Evolutionary conservation across 2,329 filamentous ascomycete genomes (phyloP).

Genomic region (Esteya vermicola): DNA sequence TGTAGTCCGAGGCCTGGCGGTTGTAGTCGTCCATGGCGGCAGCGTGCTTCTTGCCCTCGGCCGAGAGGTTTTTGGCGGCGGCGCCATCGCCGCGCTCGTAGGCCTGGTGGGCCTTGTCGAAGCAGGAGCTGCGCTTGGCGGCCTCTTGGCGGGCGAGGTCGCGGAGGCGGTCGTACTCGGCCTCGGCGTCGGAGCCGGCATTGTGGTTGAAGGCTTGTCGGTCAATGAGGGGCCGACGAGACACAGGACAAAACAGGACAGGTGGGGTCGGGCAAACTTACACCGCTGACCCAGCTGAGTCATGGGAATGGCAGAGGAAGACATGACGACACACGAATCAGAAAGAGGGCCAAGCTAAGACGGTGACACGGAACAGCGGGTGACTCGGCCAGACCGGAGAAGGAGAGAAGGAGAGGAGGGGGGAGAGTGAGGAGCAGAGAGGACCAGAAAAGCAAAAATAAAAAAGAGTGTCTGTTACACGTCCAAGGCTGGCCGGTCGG

Average conservation of each 20-base stretch:
- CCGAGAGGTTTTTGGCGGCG: constrained; percentile 66
- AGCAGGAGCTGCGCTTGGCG: constrained; percentile 62
- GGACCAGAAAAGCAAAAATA: too few relatives aligned
- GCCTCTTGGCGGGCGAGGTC: constrained; percentile 71
- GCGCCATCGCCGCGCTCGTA: constrained; percentile 75
- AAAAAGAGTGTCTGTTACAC: too few relatives aligned
- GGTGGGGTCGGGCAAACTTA: constrained; percentile 15
- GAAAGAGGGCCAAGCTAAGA: background rate
- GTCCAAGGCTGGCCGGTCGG: too few relatives aligned
- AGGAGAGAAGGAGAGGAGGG: too few relatives aligned
- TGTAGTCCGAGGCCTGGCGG: constrained; percentile 79
- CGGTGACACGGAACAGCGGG: too few relatives aligned
- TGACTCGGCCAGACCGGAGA: too few relatives aligned
- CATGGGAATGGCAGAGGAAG: constrained; percentile 21
- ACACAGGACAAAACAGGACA: background rate
- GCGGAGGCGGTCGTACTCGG: constrained; percentile 84
- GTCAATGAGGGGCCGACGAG: background rate
- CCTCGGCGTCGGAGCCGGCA: constrained; percentile 53
- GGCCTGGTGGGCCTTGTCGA: constrained; percentile 63
- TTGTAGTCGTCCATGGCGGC: constrained; percentile 80
- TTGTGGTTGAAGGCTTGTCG: constrained; percentile 62
- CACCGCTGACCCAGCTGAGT: constrained; percentile 29
- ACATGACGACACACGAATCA: constrained; percentile 3
- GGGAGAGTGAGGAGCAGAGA: too few relatives aligned
- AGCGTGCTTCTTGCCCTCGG: constrained; percentile 75